A percentile compares a stretch with the other conserved stretches of the same genome.
These are phyloP conservation scores for Alternaria rosae DNA, from an alignment of 2,329 filamentous ascomycete species.

Conservation along the genomic window DNA sequence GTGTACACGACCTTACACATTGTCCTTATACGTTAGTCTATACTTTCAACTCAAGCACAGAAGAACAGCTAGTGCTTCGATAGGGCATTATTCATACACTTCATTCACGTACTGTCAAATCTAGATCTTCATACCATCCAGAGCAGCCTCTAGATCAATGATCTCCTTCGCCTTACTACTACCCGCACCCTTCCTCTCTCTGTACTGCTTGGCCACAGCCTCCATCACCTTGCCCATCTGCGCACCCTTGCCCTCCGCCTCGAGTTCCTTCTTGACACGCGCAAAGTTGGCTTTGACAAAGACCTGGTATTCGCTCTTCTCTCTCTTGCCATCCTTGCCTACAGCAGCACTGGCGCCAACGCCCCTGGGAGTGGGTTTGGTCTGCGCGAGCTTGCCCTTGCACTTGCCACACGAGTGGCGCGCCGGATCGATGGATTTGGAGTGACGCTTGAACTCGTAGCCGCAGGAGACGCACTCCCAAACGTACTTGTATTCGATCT, in stretches of 20 bases:
- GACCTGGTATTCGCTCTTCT: conserved; percentile 61
- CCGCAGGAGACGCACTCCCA: conserved; percentile 79
- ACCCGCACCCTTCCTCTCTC: conserved; percentile 53
- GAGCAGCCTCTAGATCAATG: conserved; percentile 24
- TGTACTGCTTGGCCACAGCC: conserved; percentile 69
- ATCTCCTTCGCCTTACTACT: conserved; percentile 14
- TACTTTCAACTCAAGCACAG: too few species aligned
- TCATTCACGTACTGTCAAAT: background rate
- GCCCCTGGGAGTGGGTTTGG: conserved; percentile 75
- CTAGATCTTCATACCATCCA: conserved; percentile 37
- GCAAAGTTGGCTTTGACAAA: conserved; percentile 75
- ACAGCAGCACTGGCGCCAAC: conserved; percentile 3
- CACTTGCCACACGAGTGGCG: conserved; percentile 81
- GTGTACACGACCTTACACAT: too few species aligned
- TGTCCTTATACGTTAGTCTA: too few species aligned
- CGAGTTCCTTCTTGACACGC: conserved; percentile 49
- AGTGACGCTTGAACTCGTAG: conserved; percentile 81
- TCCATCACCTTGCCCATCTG: conserved; percentile 71
- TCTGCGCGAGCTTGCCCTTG: conserved; percentile 72
- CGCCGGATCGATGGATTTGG: conserved; percentile 78
- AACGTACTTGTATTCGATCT: conserved; percentile 90
- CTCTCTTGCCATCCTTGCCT: conserved; percentile 25
- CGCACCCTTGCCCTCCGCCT: conserved; percentile 60
- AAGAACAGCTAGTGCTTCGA: too few species aligned
- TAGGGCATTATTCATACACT: background rate